Percentiles rank a stretch among this genome's conserved stretches.
Conservation (phyloP, 2,329 filamentous ascomycete species). For the Zasmidium angulare region DNA sequence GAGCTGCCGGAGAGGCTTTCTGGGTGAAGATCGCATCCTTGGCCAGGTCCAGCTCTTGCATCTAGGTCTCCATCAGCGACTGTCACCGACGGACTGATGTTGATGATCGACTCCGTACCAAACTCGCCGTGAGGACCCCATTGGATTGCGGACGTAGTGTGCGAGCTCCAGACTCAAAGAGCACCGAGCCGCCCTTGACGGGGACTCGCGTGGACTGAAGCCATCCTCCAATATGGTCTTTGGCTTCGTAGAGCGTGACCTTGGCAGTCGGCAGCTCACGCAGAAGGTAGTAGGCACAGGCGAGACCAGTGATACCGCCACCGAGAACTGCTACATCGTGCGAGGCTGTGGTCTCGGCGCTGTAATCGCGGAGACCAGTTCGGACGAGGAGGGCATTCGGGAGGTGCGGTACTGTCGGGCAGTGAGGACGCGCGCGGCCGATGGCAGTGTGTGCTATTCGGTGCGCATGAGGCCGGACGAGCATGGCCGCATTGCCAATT, state of each 20-base stretch:
- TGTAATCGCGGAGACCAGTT: slow-evolving; percentile 8
- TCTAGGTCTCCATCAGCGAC: slow-evolving; percentile 43
- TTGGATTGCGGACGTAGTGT: slow-evolving; percentile 64
- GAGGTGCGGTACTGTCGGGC: not conserved
- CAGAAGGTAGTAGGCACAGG: slow-evolving; percentile 73
- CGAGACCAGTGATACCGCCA: slow-evolving; percentile 79
- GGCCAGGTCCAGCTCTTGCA: slow-evolving; percentile 57
- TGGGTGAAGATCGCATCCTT: slow-evolving; percentile 57
- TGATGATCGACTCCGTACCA: slow-evolving; percentile 55
- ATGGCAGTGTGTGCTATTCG: slow-evolving; percentile 3
- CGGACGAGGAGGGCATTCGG: not conserved
- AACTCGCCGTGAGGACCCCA: slow-evolving; percentile 65
- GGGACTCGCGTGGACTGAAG: slow-evolving; percentile 65
- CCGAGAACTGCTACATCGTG: slow-evolving; percentile 67
- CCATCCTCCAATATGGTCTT: slow-evolving; percentile 76
- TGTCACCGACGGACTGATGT: slow-evolving; percentile 15
- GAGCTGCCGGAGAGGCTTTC: slow-evolving; percentile 52
- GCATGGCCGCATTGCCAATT: slow-evolving; percentile 30
- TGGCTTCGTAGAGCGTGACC: slow-evolving; percentile 80
- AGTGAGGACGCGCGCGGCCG: not conserved
- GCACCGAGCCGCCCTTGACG: slow-evolving; percentile 62
- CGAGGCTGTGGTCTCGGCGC: slow-evolving; percentile 16
- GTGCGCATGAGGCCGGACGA: slow-evolving; percentile 18
- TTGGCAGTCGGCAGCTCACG: slow-evolving; percentile 65
- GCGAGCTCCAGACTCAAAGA: slow-evolving; percentile 83